Base-by-base conservation (phyloP, 2,329 filamentous ascomycete genomes). In the Alternaria triticimaculans region DNA sequence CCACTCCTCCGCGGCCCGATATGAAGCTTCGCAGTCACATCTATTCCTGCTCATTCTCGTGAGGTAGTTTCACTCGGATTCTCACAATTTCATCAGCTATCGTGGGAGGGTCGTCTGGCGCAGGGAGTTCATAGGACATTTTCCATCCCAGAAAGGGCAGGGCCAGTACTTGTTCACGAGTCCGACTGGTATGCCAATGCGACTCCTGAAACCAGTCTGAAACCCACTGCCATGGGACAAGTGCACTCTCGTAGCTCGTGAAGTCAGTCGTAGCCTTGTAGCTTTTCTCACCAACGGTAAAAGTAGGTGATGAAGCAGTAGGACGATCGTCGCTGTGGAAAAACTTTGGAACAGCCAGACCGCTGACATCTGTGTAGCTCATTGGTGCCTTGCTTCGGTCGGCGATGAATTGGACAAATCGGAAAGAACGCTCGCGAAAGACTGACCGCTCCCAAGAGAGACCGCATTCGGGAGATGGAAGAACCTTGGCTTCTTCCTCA, bases 341-440 rank as follows among this genome's bases (percentile, higher is more conserved):
- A 2, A 28, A 28, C 1, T 2, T 28, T 2, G 26, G 1, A 2
- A 28, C 26, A 2, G 26, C 26, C 2, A 25, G 25, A 3, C 2
- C 25, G 2, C 2, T 3, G 25, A 18, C 2, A 41, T 41, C 37
- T 18, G 37, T 41, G 37, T 41, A 41, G 1, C 1, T 41, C 37
- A 41, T 41, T 41, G 37, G 1, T 41, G 2, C 2, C n/a, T 18
- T 41, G 37, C 37, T 11, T 41, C 11, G 37, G 9, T 41, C n/a
- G 6, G 37, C 37, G 5, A 41, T 1, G 37, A 41, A 41, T 41
- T 41, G 23, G 6, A 8, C 6, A 8, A 25, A 25, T 25, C 23
- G 23, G 23, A 25, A 1, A 8, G 6, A 25, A 25, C 23, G 23
- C 6, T 8, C 23, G 6, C 6, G 6, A 2, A 41, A 10, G 33